A percentile compares a stretch with the other conserved stretches of the same genome.
These are phyloP conservation scores for Phytophthora aleatoria DNA, from an alignment of 352 stramenopile genomes.

Conservation along the genomic window DNA sequence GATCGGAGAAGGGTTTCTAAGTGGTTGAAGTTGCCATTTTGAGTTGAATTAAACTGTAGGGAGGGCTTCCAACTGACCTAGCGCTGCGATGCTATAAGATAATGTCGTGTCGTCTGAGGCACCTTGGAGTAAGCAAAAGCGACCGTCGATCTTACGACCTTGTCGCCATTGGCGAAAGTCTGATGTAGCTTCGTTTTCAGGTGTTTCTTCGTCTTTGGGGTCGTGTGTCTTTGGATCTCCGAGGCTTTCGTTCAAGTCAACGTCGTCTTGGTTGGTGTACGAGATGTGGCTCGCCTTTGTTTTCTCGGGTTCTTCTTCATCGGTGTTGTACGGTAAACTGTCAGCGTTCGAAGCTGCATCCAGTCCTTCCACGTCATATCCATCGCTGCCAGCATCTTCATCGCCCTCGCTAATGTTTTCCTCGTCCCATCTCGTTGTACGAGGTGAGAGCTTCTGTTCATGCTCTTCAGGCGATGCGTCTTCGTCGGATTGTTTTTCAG, in stretches of 20 bases:
- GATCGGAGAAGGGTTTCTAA: too few species aligned
- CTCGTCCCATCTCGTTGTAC: slow-evolving; percentile 17
- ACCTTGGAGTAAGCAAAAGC: slow-evolving; percentile 22
- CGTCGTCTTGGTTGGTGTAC: slow-evolving; percentile 24
- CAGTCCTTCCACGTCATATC: slow-evolving; percentile 4
- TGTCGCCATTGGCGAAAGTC: slow-evolving; percentile 9
- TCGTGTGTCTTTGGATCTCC: not conserved
- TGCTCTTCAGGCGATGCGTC: slow-evolving; percentile 12
- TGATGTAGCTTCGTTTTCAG: slow-evolving; percentile 2
- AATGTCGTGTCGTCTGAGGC: not conserved
- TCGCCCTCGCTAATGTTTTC: slow-evolving; percentile 23
- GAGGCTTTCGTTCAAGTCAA: slow-evolving; percentile 1
- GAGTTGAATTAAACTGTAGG: not conserved
- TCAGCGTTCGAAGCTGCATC: not conserved
- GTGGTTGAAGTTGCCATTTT: too few species aligned
- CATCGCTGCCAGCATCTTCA: slow-evolving; percentile 13
- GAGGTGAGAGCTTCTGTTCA: slow-evolving; percentile 6
- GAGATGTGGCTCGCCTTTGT: slow-evolving; percentile 8
- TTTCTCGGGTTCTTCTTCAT: slow-evolving; percentile 13
- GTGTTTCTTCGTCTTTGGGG: slow-evolving; percentile 1
- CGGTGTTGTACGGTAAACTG: not conserved
- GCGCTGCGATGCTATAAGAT: slow-evolving; percentile 5
- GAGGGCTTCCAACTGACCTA: slow-evolving; percentile 10
- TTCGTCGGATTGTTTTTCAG: slow-evolving; percentile 5
- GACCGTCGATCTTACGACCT: slow-evolving; percentile 27